Evolutionary conservation across 2,329 filamentous ascomycete genomes (phyloP).

Genomic region (Hymenoscyphus fructigenus): DNA sequence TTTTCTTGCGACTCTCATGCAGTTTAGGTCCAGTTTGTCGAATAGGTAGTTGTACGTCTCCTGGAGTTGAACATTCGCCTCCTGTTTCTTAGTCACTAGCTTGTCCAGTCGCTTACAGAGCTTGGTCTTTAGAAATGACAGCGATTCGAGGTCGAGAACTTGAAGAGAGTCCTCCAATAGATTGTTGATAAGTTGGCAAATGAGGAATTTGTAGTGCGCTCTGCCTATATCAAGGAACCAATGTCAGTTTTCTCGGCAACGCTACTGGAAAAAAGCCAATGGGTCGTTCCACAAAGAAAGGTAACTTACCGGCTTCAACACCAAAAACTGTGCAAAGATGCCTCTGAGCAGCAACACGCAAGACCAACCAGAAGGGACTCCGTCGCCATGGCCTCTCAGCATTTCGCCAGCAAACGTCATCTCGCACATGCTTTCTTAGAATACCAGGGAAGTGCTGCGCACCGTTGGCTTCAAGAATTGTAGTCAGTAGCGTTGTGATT

Average conservation of each 20-base stretch:
- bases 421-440: constrained; percentile 58
- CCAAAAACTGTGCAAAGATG: constrained; percentile 45
- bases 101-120: constrained; percentile 58
- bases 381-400: constrained; percentile 59
- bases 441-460: constrained; percentile 35
- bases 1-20: constrained; percentile 33
- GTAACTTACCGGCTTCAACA: constrained; percentile 38
- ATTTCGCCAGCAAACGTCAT: constrained; percentile 55
- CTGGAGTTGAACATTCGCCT: constrained; percentile 7
- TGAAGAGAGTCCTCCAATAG: constrained; percentile 44
- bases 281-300: no score
- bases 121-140: constrained; percentile 49
- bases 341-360: constrained; percentile 58
- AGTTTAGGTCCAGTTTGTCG: constrained; percentile 27
- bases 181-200: constrained; percentile 46
- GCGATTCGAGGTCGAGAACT: constrained; percentile 37
- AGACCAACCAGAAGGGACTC: constrained; percentile 58
- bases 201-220: constrained; percentile 56
- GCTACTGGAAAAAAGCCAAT: no score
- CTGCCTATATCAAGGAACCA: constrained; percentile 22
- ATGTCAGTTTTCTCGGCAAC: not conserved
- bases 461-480: constrained; percentile 57
- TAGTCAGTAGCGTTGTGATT: constrained; percentile 63
- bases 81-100: constrained; percentile 45
- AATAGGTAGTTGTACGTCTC: constrained; percentile 35